These are phyloP conservation scores for Botrytis fragariae DNA, from an alignment of 2,329 filamentous ascomycete species.

Conservation along the genomic window DNA sequence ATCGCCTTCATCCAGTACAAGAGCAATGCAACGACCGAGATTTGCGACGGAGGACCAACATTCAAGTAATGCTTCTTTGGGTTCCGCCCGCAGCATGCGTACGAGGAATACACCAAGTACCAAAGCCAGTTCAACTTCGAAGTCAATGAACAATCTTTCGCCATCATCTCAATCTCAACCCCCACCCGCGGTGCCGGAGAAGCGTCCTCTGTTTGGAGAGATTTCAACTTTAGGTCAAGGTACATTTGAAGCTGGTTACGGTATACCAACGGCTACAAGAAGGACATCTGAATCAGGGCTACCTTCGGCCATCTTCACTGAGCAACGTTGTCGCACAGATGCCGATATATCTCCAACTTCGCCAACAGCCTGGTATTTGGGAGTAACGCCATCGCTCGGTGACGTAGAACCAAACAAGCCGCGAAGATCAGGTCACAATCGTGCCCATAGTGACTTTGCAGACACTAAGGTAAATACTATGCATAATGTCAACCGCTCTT, in stretches of 20 bases:
- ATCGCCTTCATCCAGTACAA: slow-evolving; percentile 27
- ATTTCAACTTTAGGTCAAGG: slow-evolving; percentile 60
- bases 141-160: slow-evolving; percentile 46
- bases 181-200: slow-evolving; percentile 35
- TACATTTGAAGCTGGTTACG: slow-evolving; percentile 54
- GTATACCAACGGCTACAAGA: slow-evolving; percentile 54
- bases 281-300: slow-evolving; percentile 72
- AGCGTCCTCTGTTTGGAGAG: slow-evolving; percentile 71
- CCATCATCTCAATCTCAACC: slow-evolving; percentile 36
- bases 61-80: slow-evolving; percentile 56
- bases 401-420: slow-evolving; percentile 35
- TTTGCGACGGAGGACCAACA: slow-evolving; percentile 50
- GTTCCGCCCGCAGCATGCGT: slow-evolving; percentile 58
- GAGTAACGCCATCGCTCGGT: slow-evolving; percentile 45
- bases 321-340: slow-evolving; percentile 56
- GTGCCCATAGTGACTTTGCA: slow-evolving; percentile 61
- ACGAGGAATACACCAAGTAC: slow-evolving; percentile 44
- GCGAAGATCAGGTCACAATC: slow-evolving; percentile 43
- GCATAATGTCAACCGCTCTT: slow-evolving; percentile 19
- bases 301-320: slow-evolving; percentile 45
- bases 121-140: slow-evolving; percentile 42
- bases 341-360: slow-evolving; percentile 58
- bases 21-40: slow-evolving; percentile 45
- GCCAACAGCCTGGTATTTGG: slow-evolving; percentile 64
- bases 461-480: slow-evolving; percentile 36